These are phyloP conservation scores for Pythium periplocum DNA, from an alignment of 352 stramenopile genomes.

Conservation along the genomic window DNA sequence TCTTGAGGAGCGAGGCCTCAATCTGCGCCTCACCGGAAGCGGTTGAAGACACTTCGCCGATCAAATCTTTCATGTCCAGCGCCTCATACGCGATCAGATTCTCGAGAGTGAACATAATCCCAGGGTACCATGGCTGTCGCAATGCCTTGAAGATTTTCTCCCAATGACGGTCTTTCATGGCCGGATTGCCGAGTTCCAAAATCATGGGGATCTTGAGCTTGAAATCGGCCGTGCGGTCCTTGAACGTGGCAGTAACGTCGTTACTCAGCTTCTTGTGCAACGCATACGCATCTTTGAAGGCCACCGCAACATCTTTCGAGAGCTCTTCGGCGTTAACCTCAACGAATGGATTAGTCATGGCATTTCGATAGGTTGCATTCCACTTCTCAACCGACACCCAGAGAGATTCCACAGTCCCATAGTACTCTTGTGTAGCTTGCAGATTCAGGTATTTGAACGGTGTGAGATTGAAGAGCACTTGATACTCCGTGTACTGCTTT, in stretches of 20 bases:
- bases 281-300: constrained; percentile 87
- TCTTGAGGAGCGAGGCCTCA: constrained; percentile 84
- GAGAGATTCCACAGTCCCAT: constrained; percentile 73
- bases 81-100: constrained; percentile 87
- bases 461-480: constrained; percentile 88
- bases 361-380: constrained; percentile 72
- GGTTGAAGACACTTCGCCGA: constrained; percentile 79
- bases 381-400: constrained; percentile 85
- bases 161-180: constrained; percentile 94
- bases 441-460: constrained; percentile 90
- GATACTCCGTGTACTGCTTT: constrained; percentile 91
- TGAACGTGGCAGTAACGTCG: constrained; percentile 84
- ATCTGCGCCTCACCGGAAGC: constrained; percentile 89
- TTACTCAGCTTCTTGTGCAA: constrained; percentile 91
- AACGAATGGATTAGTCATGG: constrained; percentile 82
- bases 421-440: constrained; percentile 84
- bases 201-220: constrained; percentile 90
- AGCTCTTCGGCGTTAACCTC: constrained; percentile 88
- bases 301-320: constrained; percentile 77
- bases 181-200: constrained; percentile 87
- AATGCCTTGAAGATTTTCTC: constrained; percentile 91
- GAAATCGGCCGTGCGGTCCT: constrained; percentile 86
- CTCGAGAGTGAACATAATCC: constrained; percentile 86
- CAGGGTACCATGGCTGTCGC: constrained; percentile 84
- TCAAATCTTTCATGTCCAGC: constrained; percentile 84